Evolutionary conservation across 169 alveolate genomes (phyloP).

Genomic region (Cyclospora cayetanensis): DNA sequence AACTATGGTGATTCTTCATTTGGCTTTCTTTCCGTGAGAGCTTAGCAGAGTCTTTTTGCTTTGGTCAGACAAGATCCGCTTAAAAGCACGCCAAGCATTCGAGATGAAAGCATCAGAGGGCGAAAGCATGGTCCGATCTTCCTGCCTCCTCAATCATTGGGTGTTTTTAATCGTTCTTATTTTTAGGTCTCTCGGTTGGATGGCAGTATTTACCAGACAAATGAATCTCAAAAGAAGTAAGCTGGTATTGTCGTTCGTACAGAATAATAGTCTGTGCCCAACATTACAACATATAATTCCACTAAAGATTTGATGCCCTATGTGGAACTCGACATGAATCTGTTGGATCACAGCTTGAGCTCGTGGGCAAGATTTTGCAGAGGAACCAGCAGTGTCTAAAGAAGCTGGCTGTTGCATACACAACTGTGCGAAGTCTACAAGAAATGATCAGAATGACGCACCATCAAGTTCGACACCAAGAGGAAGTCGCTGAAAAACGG

Average conservation of each 20-base stretch:
- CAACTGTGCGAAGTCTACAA: background rate
- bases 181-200: slow-evolving; percentile 46
- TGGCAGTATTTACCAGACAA: slow-evolving; percentile 43
- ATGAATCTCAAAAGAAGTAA: background rate
- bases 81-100: slow-evolving; percentile 69
- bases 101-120: slow-evolving; percentile 72
- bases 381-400: slow-evolving; percentile 61
- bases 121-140: slow-evolving; percentile 59
- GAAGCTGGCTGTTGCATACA: background rate
- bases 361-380: background rate
- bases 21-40: background rate
- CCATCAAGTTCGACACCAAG: slow-evolving; percentile 78
- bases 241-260: background rate
- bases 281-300: background rate
- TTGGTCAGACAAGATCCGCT: slow-evolving; percentile 31
- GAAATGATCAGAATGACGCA: slow-evolving; percentile 79
- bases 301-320: slow-evolving; percentile 36
- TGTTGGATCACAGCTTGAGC: background rate
- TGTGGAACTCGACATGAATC: slow-evolving; percentile 50
- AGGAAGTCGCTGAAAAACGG: slow-evolving; percentile 67
- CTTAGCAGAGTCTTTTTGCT: background rate
- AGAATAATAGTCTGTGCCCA: background rate
- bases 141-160: background rate
- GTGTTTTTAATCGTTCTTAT: background rate
- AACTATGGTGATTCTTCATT: slow-evolving; percentile 28